phyloP scores from a whole-genome alignment of 306 rosid genomes.

The Hippophae rhamnoides region DNA sequence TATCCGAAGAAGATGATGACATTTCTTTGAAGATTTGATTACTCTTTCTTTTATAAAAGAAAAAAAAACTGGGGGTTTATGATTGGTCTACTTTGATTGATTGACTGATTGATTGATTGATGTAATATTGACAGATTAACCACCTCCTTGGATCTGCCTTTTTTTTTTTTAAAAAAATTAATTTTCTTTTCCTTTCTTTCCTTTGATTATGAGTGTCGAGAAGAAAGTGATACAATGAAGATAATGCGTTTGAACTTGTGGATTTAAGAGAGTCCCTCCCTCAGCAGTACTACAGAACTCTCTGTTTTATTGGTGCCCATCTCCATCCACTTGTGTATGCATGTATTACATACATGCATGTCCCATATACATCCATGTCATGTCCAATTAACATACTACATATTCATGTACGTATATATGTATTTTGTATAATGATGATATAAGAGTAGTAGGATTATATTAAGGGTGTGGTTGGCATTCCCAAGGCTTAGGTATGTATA shows the following conservation, averaged over 20 bases:
- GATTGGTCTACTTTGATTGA: constrained; percentile 90
- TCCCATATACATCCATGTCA: too few relatives aligned
- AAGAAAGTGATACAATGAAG: constrained; percentile 40
- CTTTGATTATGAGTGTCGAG: constrained; percentile 61
- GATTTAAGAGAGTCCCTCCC: constrained; percentile 26
- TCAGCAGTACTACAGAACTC: too few relatives aligned
- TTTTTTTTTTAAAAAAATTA: not conserved
- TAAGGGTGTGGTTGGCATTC: constrained; percentile 46
- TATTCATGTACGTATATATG: too few relatives aligned
- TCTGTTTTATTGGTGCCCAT: too few relatives aligned
- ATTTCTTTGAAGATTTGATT: constrained; percentile 27
- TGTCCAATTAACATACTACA: too few relatives aligned
- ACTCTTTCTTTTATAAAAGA: constrained; percentile 23
- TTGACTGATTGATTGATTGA: constrained; percentile 13
- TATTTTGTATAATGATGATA: too few relatives aligned
- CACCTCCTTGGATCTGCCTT: constrained; percentile 94
- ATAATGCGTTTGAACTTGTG: constrained; percentile 34
- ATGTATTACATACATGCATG: too few relatives aligned
- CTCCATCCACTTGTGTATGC: too few relatives aligned
- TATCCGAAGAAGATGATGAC: constrained; percentile 61
- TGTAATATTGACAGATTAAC: constrained; percentile 64
- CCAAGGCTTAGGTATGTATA: constrained; percentile 26
- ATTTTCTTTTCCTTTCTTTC: constrained; percentile 2
- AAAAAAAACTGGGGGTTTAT: constrained; percentile 29
- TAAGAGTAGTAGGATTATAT: not conserved